A percentile compares a stretch with the other conserved stretches of the same genome.
These are phyloP conservation scores for Psilocybe mexicana DNA, from an alignment of 1,284 basidiomycete genomes.

Conservation along the genomic window DNA sequence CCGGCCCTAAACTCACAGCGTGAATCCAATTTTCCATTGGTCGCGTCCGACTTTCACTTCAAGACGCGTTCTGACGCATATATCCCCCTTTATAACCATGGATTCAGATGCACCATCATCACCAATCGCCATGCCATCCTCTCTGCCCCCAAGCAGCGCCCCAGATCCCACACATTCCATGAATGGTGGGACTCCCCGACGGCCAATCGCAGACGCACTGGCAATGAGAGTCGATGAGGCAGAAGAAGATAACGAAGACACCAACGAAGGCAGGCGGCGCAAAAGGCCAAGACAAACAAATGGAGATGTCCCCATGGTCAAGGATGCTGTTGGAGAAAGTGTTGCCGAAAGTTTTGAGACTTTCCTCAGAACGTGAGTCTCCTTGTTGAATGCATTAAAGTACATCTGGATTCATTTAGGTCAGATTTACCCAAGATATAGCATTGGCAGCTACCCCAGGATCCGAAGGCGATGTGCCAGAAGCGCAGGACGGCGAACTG, in stretches of 20 bases:
- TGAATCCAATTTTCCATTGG: conserved; percentile 27
- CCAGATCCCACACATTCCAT: conserved; percentile 51
- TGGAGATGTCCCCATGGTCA: conserved; percentile 80
- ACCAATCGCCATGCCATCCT: conserved; percentile 37
- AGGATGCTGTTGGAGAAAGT: conserved; percentile 91
- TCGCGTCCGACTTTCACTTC: conserved; percentile 29
- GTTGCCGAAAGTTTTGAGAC: conserved; percentile 89
- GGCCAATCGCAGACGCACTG: conserved; percentile 59
- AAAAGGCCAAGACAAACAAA: conserved; percentile 51
- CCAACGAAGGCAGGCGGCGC: conserved; percentile 40
- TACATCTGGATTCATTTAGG: conserved; percentile 6
- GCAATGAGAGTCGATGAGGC: conserved; percentile 48
- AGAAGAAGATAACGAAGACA: conserved; percentile 48
- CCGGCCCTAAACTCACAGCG: conserved; percentile 36
- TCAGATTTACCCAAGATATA: conserved; percentile 82
- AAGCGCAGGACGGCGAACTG: conserved; percentile 60
- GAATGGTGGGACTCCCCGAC: conserved; percentile 43
- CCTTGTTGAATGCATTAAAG: conserved; percentile 7
- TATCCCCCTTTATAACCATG: conserved; percentile 25
- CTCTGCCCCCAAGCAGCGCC: conserved; percentile 70
- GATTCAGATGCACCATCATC: conserved; percentile 41
- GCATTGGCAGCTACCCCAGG: conserved; percentile 74
- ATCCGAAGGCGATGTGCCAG: conserved; percentile 61
- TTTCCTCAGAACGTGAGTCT: conserved; percentile 85
- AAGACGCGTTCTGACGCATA: conserved; percentile 4